phyloP scores from a whole-genome alignment of 345 rosid genomes.

The Corchorus capsularis region DNA sequence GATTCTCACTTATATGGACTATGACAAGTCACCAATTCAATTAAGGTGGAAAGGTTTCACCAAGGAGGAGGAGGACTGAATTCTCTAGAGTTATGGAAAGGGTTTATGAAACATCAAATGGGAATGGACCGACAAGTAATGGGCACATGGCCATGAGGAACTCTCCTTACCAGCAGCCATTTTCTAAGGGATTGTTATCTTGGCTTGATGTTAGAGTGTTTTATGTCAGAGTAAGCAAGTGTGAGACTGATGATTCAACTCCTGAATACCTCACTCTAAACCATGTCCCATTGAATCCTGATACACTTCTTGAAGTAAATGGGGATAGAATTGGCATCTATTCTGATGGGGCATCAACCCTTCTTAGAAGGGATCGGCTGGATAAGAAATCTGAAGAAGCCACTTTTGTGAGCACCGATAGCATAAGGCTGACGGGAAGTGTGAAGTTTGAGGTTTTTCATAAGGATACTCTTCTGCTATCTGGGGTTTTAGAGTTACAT shows the following conservation, averaged over 20 bases:
- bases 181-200: slow-evolving; percentile 38
- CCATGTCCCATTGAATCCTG: slow-evolving; percentile 70
- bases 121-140: slow-evolving; percentile 35
- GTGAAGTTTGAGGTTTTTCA: slow-evolving; percentile 77
- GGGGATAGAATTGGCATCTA: slow-evolving; percentile 59
- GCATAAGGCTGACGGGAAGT: slow-evolving; percentile 67
- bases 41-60: slow-evolving; percentile 31
- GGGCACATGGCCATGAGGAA: slow-evolving; percentile 38
- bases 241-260: slow-evolving; percentile 59
- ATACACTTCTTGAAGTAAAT: slow-evolving; percentile 75
- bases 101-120: slow-evolving; percentile 42
- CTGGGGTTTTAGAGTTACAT: slow-evolving; percentile 64
- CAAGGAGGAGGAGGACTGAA: slow-evolving; percentile 20
- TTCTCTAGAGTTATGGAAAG: slow-evolving; percentile 48
- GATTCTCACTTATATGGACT: slow-evolving; percentile 24
- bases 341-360: slow-evolving; percentile 58
- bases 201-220: slow-evolving; percentile 90
- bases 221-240: slow-evolving; percentile 72
- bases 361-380: slow-evolving; percentile 77
- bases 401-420: slow-evolving; percentile 80
- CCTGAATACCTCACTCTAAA: slow-evolving; percentile 66
- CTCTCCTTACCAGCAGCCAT: slow-evolving; percentile 40
- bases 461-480: slow-evolving; percentile 56
- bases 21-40: slow-evolving; percentile 17
- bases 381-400: slow-evolving; percentile 79